These are phyloP conservation scores for Telfairia occidentalis DNA, from an alignment of 331 rosid genomes.

Conservation along the genomic window DNA sequence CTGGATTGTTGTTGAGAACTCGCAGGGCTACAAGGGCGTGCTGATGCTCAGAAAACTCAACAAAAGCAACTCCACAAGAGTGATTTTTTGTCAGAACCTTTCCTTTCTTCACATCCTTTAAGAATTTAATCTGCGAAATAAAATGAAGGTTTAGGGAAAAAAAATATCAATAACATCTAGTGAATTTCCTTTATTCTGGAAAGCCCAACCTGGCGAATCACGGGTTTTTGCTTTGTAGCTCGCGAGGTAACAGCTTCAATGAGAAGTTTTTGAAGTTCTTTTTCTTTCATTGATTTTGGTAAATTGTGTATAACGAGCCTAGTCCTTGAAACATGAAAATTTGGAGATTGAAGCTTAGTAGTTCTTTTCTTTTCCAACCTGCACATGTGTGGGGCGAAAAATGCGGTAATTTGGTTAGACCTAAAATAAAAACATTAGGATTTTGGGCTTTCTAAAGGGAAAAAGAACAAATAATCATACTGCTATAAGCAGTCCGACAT, in stretches of 20 bases:
- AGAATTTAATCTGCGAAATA: constrained; percentile 55
- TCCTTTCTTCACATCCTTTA: constrained; percentile 77
- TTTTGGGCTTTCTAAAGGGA: neutral
- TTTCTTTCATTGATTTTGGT: constrained; percentile 77
- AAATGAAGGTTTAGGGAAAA: neutral
- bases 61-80: constrained; percentile 92
- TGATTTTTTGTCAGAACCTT: constrained; percentile 38
- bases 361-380: constrained; percentile 65
- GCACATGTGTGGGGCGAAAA: neutral
- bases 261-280: constrained; percentile 69
- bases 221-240: constrained; percentile 85
- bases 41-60: constrained; percentile 92
- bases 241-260: constrained; percentile 69
- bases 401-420: neutral
- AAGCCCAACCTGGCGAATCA: constrained; percentile 60
- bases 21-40: constrained; percentile 94
- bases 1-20: constrained; percentile 93
- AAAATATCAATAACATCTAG: neutral
- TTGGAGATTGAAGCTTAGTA: constrained; percentile 87
- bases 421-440: neutral
- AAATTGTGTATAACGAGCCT: constrained; percentile 77
- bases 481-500: neutral
- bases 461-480: neutral
- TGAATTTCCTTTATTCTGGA: neutral
- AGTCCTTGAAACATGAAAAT: constrained; percentile 81